phyloP scores from a whole-genome alignment of 2,329 filamentous ascomycete genomes.

The Chrysoporthe cubensis region DNA sequence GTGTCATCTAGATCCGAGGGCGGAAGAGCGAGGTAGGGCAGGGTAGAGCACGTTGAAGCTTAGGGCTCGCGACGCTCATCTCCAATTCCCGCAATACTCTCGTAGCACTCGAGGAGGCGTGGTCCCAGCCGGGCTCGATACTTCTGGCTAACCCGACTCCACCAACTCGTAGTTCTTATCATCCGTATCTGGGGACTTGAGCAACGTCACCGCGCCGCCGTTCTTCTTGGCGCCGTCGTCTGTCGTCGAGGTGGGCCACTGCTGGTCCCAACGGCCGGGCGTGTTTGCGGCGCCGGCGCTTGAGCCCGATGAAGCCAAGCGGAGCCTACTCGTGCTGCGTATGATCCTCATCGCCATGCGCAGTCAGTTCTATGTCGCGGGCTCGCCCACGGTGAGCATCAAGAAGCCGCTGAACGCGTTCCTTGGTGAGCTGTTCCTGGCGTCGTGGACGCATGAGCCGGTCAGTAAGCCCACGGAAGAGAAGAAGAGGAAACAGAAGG shows the following conservation, averaged over 20 bases:
- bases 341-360: slow-evolving; percentile 52
- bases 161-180: slow-evolving; percentile 36
- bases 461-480: slow-evolving; percentile 21
- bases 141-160: not conserved
- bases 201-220: slow-evolving; percentile 56
- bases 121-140: not conserved
- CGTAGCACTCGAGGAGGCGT: not conserved
- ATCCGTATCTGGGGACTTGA: slow-evolving; percentile 52
- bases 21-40: not conserved
- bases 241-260: slow-evolving; percentile 55
- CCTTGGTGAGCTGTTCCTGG: slow-evolving; percentile 54
- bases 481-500: not conserved
- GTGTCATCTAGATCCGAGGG: slow-evolving; percentile 9
- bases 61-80: not conserved
- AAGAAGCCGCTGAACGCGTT: slow-evolving; percentile 60
- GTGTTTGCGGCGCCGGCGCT: slow-evolving; percentile 53
- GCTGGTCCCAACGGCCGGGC: slow-evolving; percentile 53
- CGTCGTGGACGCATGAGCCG: slow-evolving; percentile 41
- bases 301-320: slow-evolving; percentile 47
- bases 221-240: slow-evolving; percentile 53
- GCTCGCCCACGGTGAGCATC: slow-evolving; percentile 50
- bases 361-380: slow-evolving; percentile 52
- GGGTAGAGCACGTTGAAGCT: not conserved
- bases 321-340: slow-evolving; percentile 51
- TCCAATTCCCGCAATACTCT: not conserved